Base-by-base conservation (phyloP, 2,329 filamentous ascomycete genomes). In the Nemania sp. region DNA sequence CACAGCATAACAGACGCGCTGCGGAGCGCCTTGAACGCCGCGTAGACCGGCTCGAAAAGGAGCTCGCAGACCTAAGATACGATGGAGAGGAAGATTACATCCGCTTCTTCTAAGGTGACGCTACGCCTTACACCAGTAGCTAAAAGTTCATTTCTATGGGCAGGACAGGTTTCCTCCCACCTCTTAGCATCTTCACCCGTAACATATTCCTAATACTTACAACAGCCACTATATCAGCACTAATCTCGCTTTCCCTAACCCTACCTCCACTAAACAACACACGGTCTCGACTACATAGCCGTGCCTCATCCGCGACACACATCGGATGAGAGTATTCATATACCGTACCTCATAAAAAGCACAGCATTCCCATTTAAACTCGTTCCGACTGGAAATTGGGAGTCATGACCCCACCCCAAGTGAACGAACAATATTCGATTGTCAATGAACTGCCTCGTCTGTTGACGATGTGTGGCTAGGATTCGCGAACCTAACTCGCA, bases 341-440 rank as follows among this genome's bases (percentile, higher is more conserved):
- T n/a, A 45, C n/a, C 41, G n/a, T n/a, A n/a, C 15, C 18, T n/a
- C 3, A 15, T 15, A 3, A 41, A 6, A 41, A 45, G 18, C 41
- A n/a, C 13, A n/a, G 18, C 2, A 45, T 20, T 45, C 15, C 5
- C 15, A 45, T 5, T 18, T 45, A 45, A 3, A n/a, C 41, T 45
- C 13, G 1, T 2, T 22, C 54, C 6, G 1, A 15, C 5, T 18
- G 5, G 55, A 38, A 7, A 20, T 13, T 22, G 51, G 61, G 60
- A 61, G 56, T 62, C 61, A 61, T 68, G 57, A 57, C 52, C 61
- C 56, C 45, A 41, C 27, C 27, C 49, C 7, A n/a, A 45, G 41
- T n/a, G 41, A 41, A 13, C 15, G 2, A 45, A 45, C n/a, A 62
- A 1, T 5, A 32, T 54, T 18, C 13, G 24, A 24, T 54, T 6